Base-by-base conservation (phyloP, 2,329 filamentous ascomycete species). In the Ceratocystis colombiana region DNA sequence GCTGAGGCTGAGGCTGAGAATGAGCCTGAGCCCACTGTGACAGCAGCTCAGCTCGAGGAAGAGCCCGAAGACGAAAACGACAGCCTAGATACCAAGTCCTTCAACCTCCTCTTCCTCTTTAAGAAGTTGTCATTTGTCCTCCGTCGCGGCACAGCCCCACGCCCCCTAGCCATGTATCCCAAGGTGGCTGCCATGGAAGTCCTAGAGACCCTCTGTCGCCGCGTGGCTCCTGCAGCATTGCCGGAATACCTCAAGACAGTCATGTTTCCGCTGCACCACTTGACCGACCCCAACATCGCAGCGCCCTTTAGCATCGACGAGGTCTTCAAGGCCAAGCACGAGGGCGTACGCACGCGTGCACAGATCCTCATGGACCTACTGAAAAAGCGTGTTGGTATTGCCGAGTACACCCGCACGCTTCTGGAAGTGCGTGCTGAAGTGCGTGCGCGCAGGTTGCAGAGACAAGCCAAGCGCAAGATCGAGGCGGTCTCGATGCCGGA, bases 401-500 rank as follows among this genome's bases (percentile, higher is more conserved):
- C 85, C 0, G 84, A 84, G 69, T 99, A 92, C 76, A 85, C 92
- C n/a, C 80, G 81, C 65, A 81, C 87, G 59, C 79, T 97, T 72
- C 76, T 89, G 48, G 82, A 82, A 50, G 89, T 95, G 5, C 84
- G 90, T 68, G 85, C 88, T 64, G 82, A 81, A 17, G 86, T 94
- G n/a, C 84, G 83, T 72, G 81, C 82, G 70, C 84, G 87, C 72
- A 81, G 94, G 70, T 84, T 90, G 73, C 84, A 86, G 72, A 80
- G 95, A 70, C 84, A 88, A 65, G 84, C 82, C 69, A 99, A 99
- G 83, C 84, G 94, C 72, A 89, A 90, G 76, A 89, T 97, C 70
- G 92, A 95, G 73, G 89, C 89, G 10, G 86, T 99, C 28, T 83
- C 83, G 62, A 84, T 88, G 72, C 94, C 94, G 1, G 93, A 94